These are phyloP conservation scores for Herpetomonas samuelpessoai DNA, from an alignment of 208 protist genomes.

Conservation along the genomic window DNA sequence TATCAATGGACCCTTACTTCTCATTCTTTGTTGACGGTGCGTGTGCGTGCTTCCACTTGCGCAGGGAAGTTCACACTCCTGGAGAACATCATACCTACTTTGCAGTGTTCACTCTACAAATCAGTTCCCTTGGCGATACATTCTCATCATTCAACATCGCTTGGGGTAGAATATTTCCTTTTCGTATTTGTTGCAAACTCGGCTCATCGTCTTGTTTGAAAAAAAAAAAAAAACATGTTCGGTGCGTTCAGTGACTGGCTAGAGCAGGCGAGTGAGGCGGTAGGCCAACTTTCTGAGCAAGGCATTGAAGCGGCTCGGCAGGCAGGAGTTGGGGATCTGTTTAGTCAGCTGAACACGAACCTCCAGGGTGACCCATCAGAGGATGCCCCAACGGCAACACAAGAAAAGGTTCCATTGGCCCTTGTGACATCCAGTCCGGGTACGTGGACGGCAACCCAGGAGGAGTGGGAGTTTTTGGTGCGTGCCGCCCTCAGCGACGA, in stretches of 20 bases:
- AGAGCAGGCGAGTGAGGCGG: slow-evolving; percentile 30
- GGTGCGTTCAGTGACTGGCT: slow-evolving; percentile 26
- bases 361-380: background rate
- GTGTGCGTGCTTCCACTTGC: no score
- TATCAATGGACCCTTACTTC: no score
- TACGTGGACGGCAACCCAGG: slow-evolving; percentile 26
- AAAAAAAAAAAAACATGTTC: slow-evolving; percentile 40
- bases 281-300: slow-evolving; percentile 36
- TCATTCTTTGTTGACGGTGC: no score
- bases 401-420: slow-evolving; percentile 4
- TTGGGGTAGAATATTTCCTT: no score
- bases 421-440: slow-evolving; percentile 22
- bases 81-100: no score
- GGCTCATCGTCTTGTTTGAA: background rate
- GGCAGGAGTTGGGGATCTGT: slow-evolving; percentile 31
- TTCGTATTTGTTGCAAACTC: background rate
- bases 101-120: no score
- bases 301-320: slow-evolving; percentile 32
- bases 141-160: no score
- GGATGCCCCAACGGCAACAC: background rate
- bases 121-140: no score
- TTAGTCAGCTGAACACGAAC: slow-evolving; percentile 18
- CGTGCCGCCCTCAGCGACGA: slow-evolving; percentile 28
- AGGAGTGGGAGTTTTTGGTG: slow-evolving; percentile 44
- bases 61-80: no score